phyloP scores from a whole-genome alignment of 805 yeast species.

The Schizosaccharomyces cryophilus region DNA sequence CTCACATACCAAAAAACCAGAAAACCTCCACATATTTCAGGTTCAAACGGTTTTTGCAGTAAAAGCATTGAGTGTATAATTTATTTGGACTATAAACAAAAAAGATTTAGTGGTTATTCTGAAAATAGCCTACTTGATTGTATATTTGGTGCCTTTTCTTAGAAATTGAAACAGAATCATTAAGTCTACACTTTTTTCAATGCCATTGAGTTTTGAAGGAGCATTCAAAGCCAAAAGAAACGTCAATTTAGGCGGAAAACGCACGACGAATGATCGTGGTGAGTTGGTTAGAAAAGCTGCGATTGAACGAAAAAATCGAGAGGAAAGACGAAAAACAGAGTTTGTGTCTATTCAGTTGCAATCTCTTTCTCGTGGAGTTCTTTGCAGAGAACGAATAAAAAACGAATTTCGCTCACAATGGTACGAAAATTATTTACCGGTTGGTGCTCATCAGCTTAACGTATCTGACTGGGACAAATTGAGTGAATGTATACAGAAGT shows the following conservation, averaged over 20 bases:
- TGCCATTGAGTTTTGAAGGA: neutral
- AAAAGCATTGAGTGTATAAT: too few relatives aligned
- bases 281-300: conserved; percentile 33
- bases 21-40: too few relatives aligned
- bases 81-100: too few relatives aligned
- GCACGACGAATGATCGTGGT: conserved; percentile 17
- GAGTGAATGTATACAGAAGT: neutral
- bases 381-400: neutral
- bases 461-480: neutral
- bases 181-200: neutral
- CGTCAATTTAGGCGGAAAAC: conserved; percentile 35
- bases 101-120: too few relatives aligned
- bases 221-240: conserved; percentile 14
- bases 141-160: neutral
- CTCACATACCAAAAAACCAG: too few relatives aligned
- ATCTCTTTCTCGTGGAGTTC: neutral
- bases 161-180: neutral
- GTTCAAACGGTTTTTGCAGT: too few relatives aligned
- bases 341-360: conserved; percentile 28
- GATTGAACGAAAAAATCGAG: conserved; percentile 39
- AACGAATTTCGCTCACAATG: neutral
- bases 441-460: too few relatives aligned
- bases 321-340: conserved; percentile 24
- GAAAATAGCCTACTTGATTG: too few relatives aligned
- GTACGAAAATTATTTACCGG: neutral